These are phyloP conservation scores for Globisporangium polare DNA, from an alignment of 352 stramenopile species.

Conservation along the genomic window DNA sequence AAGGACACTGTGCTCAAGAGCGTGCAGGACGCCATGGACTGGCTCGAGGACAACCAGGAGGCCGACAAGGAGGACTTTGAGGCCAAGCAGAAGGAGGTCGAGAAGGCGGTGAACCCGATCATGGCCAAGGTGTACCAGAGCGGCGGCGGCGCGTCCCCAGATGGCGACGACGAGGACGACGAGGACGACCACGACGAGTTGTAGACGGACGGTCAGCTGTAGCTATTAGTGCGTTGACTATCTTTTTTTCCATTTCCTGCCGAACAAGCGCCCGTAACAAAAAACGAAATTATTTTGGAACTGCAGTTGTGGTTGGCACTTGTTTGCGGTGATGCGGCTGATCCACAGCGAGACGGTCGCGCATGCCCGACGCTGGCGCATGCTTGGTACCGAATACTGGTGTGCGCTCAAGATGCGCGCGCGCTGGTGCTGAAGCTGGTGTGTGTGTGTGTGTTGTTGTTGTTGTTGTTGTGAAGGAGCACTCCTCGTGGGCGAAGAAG, in stretches of 20 bases:
- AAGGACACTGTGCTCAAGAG: conserved; percentile 87
- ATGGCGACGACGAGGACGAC: conserved; percentile 73
- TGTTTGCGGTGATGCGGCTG: too few species aligned
- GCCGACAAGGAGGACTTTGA: conserved; percentile 98
- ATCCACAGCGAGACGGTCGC: too few species aligned
- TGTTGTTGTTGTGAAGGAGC: too few species aligned
- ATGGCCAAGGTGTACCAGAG: conserved; percentile 97
- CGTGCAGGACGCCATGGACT: conserved; percentile 98
- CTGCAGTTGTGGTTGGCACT: too few species aligned
- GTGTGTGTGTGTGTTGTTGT: too few species aligned
- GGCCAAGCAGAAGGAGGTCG: conserved; percentile 98
- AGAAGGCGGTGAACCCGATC: conserved; percentile 98
- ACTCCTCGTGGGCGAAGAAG: too few species aligned
- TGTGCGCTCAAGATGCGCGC: too few species aligned
- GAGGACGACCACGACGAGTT: conserved; percentile 96
- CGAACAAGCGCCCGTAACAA: background rate
- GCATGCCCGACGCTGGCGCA: too few species aligned
- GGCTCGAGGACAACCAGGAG: conserved; percentile 98
- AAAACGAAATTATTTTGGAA: conserved; percentile 6
- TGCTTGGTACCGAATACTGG: too few species aligned
- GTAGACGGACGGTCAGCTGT: conserved; percentile 59
- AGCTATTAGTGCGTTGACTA: conserved; percentile 1
- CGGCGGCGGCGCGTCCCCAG: conserved; percentile 58
- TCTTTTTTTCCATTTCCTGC: background rate
- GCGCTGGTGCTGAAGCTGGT: too few species aligned